These are phyloP conservation scores for Polyplosphaeria fusca DNA, from an alignment of 495 filamentous ascomycete species.

Conservation along the genomic window DNA sequence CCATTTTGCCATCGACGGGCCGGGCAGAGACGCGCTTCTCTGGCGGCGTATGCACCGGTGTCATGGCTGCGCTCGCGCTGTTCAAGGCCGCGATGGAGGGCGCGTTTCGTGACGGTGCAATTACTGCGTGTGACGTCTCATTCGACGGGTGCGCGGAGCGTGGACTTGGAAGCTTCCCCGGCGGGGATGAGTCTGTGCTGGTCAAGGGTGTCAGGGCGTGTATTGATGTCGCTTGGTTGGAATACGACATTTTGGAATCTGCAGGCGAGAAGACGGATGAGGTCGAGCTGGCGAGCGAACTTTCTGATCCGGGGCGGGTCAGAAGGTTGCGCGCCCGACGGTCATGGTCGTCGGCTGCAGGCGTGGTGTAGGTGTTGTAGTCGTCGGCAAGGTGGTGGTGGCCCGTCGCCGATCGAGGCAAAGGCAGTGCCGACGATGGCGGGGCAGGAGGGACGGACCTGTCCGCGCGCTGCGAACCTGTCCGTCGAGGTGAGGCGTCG, in stretches of 20 bases:
- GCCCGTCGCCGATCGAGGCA: not conserved
- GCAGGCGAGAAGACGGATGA: constrained; percentile 61
- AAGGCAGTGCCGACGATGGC: constrained; percentile 8
- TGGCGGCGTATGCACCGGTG: constrained; percentile 51
- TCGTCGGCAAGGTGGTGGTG: constrained; percentile 24
- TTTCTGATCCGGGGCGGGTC: constrained; percentile 63
- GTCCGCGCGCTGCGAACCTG: constrained; percentile 27
- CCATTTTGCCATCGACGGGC: constrained; percentile 60
- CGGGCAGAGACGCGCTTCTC: constrained; percentile 58
- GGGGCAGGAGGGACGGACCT: constrained; percentile 25
- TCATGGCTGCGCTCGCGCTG: constrained; percentile 41
- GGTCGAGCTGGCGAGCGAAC: constrained; percentile 60
- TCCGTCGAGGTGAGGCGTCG: constrained; percentile 32
- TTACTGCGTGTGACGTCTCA: constrained; percentile 31
- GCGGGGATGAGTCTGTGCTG: constrained; percentile 70
- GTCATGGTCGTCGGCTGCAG: constrained; percentile 49
- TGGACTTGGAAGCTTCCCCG: constrained; percentile 56
- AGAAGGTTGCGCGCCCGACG: constrained; percentile 57
- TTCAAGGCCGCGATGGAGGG: constrained; percentile 21
- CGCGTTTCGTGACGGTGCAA: constrained; percentile 21
- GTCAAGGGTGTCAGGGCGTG: constrained; percentile 72
- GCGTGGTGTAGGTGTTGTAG: constrained; percentile 23
- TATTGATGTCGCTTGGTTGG: constrained; percentile 48
- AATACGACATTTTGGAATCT: constrained; percentile 45
- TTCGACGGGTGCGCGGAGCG: constrained; percentile 42